Evolutionary conservation across 192 early-diverging fungal genomes (phyloP), one percentile per base, ranked within the genome.

Genomic region (Backusella tuberculispora): DNA sequence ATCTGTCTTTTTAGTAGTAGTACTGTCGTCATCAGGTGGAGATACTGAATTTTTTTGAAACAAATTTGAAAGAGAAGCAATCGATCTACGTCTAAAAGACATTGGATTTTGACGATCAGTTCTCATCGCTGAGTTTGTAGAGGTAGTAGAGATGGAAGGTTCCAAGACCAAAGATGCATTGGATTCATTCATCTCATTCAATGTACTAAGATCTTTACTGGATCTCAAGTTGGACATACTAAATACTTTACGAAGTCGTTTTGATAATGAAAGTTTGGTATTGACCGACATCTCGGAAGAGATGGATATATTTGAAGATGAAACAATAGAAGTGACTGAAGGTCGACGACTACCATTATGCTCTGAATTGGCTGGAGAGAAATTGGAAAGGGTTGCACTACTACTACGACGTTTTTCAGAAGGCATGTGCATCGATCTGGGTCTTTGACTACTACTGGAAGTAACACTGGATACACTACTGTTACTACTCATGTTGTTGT

Each of bases 211-310:
- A 15, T 17, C 13, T 46, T 75, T 69, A 5, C 34, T 63, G 69
- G 41, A 14, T 43, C 40, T 42, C 56, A 75, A 38, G 37, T 71
- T 78, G 63, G 67, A 43, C 73, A 81, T 75, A 63, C 80, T 81
- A 42, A 81, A 81, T 3, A 81, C 80, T 3, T 69, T 50, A 14
- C 76, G 72, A 5, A 81, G 60, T 8, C 80, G 73, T 47, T 78
- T 77, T 43, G 72, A 70, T 5, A 81, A 42, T 0, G 80, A 77
- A 53, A 70, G 21, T 63, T 81, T 81, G 26, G 69, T 77, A 29
- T 63, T 64, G 14, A 67, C 64, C 19, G 75, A 74, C 72, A 74
- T 73, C 46, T 74, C 42, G 45, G 68, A 69, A 34, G 80, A 81
- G 10, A 56, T 71, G n/a, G 71, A 72, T 34, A 73, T 41, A 38